These are phyloP conservation scores for Suhomyces bolitotheri DNA, from an alignment of 1,139 yeast genomes.

Conservation along the genomic window DNA sequence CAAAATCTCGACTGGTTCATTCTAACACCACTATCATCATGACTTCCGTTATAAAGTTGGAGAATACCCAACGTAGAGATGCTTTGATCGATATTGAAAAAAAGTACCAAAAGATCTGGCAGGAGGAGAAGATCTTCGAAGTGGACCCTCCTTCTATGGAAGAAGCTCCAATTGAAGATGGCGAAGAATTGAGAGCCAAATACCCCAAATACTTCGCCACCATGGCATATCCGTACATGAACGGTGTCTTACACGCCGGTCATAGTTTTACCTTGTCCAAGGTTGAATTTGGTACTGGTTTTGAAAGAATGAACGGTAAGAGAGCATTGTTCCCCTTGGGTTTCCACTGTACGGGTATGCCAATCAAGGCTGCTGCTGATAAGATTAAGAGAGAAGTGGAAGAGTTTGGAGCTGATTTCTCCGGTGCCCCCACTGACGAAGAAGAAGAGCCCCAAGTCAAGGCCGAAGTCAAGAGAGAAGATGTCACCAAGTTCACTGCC, in stretches of 20 bases:
- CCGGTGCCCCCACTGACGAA: constrained; percentile 62
- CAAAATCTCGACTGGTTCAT: constrained; percentile 1
- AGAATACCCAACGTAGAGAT: constrained; percentile 87
- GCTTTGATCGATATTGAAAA: constrained; percentile 85
- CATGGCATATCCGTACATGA: constrained; percentile 99
- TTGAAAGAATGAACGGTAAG: constrained; percentile 92
- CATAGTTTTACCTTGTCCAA: constrained; percentile 95
- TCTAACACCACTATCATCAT: constrained; percentile 19
- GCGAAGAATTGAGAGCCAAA: constrained; percentile 71
- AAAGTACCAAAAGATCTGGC: constrained; percentile 86
- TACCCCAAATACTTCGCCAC: constrained; percentile 88
- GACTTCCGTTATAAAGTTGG: constrained; percentile 48
- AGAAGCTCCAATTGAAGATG: constrained; percentile 58
- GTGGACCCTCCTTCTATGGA: constrained; percentile 80
- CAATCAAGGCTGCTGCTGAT: constrained; percentile 96
- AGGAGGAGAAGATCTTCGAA: constrained; percentile 80
- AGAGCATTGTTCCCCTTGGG: constrained; percentile 94
- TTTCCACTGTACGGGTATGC: constrained; percentile 99
- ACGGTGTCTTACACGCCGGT: constrained; percentile 97
- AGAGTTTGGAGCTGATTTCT: constrained; percentile 80
- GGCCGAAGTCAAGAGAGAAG: constrained; percentile 55
- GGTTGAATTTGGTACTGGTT: constrained; percentile 91
- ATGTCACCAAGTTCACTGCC: constrained; percentile 86
- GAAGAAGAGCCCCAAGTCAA: constrained; percentile 48
- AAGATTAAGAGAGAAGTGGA: constrained; percentile 91